Percentiles rank a stretch among this genome's conserved stretches.
Conservation (phyloP, 257 asterid genomes). For the Solanum boliviense region DNA sequence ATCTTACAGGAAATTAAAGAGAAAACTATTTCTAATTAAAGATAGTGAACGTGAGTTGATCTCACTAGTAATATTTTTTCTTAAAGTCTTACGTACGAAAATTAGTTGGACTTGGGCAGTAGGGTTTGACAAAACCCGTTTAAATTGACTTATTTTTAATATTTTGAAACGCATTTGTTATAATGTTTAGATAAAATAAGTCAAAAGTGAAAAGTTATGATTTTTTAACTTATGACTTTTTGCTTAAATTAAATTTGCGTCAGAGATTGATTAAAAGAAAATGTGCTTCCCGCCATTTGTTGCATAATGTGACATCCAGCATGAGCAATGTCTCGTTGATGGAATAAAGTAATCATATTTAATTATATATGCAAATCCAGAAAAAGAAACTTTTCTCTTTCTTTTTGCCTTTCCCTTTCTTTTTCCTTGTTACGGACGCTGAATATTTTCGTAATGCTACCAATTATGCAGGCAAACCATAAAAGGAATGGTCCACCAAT, state of each 20-base stretch:
- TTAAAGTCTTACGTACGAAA: background rate
- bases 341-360: background rate
- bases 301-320: background rate
- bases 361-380: background rate
- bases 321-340: background rate
- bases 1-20: background rate
- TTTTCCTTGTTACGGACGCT: background rate
- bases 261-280: too few species aligned
- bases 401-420: background rate
- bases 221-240: too few species aligned
- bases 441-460: background rate
- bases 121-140: background rate
- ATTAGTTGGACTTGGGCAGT: background rate
- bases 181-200: background rate
- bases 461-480: background rate
- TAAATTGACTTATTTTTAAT: background rate
- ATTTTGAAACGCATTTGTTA: background rate
- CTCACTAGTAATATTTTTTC: background rate
- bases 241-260: too few species aligned
- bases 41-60: background rate
- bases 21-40: background rate
- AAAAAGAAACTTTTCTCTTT: background rate
- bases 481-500: conserved; percentile 2
- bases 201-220: too few species aligned
- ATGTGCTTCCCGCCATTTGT: background rate